These are phyloP conservation scores for Cladorrhinum sp. DNA, from an alignment of 2,329 filamentous ascomycete genomes.

Conservation along the genomic window DNA sequence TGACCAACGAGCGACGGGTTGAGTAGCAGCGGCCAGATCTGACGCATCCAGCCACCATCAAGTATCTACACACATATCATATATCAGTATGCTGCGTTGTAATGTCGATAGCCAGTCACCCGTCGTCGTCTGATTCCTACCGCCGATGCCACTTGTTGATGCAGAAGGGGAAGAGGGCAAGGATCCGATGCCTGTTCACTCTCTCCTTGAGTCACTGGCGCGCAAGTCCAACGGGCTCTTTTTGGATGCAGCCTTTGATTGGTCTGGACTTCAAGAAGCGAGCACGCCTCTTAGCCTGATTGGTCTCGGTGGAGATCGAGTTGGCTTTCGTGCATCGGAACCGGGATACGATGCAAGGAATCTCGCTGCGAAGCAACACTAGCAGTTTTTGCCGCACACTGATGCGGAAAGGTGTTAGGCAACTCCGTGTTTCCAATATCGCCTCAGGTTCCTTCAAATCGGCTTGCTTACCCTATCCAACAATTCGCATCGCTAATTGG, in stretches of 20 bases:
- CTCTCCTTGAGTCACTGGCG: constrained; percentile 22
- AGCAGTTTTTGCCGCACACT: background rate
- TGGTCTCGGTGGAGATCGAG: constrained; percentile 15
- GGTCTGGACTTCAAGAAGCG: constrained; percentile 15
- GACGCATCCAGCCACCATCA: constrained; percentile 6
- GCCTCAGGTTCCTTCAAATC: background rate
- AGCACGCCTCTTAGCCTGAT: constrained; percentile 23
- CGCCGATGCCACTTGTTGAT: constrained; percentile 14
- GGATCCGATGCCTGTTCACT: constrained; percentile 14
- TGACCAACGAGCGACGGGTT: background rate
- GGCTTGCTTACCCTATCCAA: constrained; percentile 21
- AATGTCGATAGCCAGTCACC: background rate
- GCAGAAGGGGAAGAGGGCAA: constrained; percentile 15
- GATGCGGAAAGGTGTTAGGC: background rate
- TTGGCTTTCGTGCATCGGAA: constrained; percentile 17
- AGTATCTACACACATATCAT: background rate
- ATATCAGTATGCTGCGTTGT: background rate
- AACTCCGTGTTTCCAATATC: background rate
- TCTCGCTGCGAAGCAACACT: background rate
- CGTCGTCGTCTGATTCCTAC: constrained; percentile 4
- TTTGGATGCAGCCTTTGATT: constrained; percentile 18
- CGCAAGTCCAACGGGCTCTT: constrained; percentile 17
- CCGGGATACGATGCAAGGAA: constrained; percentile 1
- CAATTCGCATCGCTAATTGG: constrained; percentile 21
- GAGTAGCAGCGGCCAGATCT: constrained; percentile 12